Base-by-base conservation (phyloP, 176 grass and related monocot species). In the Rhynchospora breviuscula region DNA sequence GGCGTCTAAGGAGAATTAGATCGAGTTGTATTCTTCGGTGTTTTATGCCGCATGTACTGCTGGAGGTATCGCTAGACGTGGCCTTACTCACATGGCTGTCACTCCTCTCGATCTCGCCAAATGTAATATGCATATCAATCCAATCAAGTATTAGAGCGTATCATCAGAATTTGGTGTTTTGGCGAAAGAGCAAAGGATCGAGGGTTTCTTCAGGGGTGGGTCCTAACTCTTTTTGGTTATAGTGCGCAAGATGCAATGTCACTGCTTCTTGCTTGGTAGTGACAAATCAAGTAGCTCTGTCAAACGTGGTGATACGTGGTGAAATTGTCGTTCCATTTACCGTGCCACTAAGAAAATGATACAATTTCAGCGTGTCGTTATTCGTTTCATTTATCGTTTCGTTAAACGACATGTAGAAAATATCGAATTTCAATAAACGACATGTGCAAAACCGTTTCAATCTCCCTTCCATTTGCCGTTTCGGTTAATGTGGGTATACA, bases 51-150 rank as follows among this genome's bases (percentile, higher is more conserved):
- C 87, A 83, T 96, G 97, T 82, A 95, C 97, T 2, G 91, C 89
- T 4, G 93, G 85, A 19, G 96, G 93, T 33, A 93, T 99, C 48
- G 96, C 93, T 64, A 90, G 93, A 82, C 95, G 96, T 64, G 96
- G 96, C 6, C 96, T 93, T 85, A 99, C 96, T 85, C 96, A 99
- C 83, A 99, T 48, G 96, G 79, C 91, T 80, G 91, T 99, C 91
- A 99, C 96, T 4, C 96, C 93, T 51, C 93, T 99, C 85, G 96
- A 99, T 81, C 86, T 99, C 49, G 91, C 95, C 23, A 99, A 99
- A 89, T 99, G 96, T 19, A 95, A 99, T 44, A 99, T 99, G 96
- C 96, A 99, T 86, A 99, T 99, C 0, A 83, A 99, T 79, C 96
- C 96, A 40, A 78, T 85, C 0, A 95, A 99, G 69, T 99, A 99